Evolutionary conservation across 2,329 filamentous ascomycete genomes (phyloP), one percentile per base, ranked within the genome.

Genomic region (Scopulariopsis brevicaulis): DNA sequence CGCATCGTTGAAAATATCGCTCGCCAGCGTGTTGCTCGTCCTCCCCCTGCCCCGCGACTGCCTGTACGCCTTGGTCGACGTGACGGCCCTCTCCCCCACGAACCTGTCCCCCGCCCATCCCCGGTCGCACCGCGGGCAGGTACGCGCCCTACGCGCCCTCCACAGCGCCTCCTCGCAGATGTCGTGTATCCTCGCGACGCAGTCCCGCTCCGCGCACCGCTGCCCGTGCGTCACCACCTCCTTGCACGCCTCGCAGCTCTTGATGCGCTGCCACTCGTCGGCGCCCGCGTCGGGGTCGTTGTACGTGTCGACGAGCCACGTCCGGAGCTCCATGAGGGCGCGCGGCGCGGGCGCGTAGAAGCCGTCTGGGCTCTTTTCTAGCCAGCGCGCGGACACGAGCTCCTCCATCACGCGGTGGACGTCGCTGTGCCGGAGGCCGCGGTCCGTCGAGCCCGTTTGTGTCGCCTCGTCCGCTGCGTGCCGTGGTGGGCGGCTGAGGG

Each of bases 151-250:
- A 61, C 82, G 78, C 48, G 83, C 81, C 22, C 86, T 78, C 77
- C 90, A 96, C 69, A 87, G 90, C 32, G 82, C 84, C 14, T 83
- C 79, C 58, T 83, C 78, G 69, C 91, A 96, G 55, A 85, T 83
- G 62, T 91, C 82, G 69, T 96, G 92, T 18, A 96, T 70, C 12
- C 92, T 78, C 12, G 84, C 78, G 34, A 72, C 75, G 68, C 92
- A 96, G 22, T 84, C 78, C 43, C 79, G 72, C 60, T 87, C 80
- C 2, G 77, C 70, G 71, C 92, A 96, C 58, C 92, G 81, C 76
- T 91, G 81, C 0, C 92, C 91, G 62, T 87, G 75, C 0, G 93
- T 99, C 48, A 97, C 83, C 61, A 97, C 87, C 63, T 96, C 91
- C 69, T 84, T 88, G 71, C 94, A 99, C 0, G 89, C 91, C 66